These are phyloP conservation scores for Persicaria maculosa DNA, from an alignment of 148 eudicot genomes.

Conservation along the genomic window DNA sequence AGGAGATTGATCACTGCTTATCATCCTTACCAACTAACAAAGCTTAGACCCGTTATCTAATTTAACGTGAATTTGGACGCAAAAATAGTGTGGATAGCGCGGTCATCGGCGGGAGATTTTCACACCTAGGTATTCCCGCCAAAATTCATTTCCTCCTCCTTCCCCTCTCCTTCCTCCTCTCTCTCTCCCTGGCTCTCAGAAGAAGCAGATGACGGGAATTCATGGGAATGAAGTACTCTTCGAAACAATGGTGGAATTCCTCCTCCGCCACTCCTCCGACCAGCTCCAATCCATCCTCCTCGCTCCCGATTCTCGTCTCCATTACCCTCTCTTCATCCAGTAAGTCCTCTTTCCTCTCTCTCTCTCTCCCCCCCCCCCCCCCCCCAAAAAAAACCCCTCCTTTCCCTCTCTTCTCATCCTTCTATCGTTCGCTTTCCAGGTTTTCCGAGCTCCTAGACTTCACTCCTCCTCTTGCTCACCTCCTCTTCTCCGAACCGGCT, in stretches of 20 bases:
- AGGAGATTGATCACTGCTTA: too few relatives aligned
- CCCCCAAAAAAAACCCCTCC: not conserved
- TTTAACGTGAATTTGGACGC: too few relatives aligned
- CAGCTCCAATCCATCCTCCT: slow-evolving; percentile 54
- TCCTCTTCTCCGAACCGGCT: slow-evolving; percentile 43
- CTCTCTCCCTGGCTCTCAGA: not conserved
- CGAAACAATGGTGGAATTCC: slow-evolving; percentile 47
- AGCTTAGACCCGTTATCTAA: too few relatives aligned
- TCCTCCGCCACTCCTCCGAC: slow-evolving; percentile 35
- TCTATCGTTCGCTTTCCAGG: slow-evolving; percentile 24
- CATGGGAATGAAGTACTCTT: slow-evolving; percentile 18
- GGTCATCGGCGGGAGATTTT: too few relatives aligned
- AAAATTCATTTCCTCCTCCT: not conserved
- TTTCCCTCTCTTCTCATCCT: not conserved
- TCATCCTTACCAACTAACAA: too few relatives aligned
- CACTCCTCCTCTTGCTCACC: slow-evolving; percentile 40
- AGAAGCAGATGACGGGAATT: not conserved
- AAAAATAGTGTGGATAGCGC: too few relatives aligned
- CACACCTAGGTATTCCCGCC: not conserved
- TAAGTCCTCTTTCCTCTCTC: slow-evolving; percentile 18
- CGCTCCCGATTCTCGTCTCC: slow-evolving; percentile 67
- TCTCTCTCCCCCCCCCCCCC: not conserved
- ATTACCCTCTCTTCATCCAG: slow-evolving; percentile 83
- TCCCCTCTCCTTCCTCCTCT: not conserved
- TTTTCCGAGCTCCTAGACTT: slow-evolving; percentile 70